A percentile compares a stretch with the other conserved stretches of the same genome.
Evolutionary conservation across 1,139 yeast species (phyloP).

Genomic region (Taphrina communis): DNA sequence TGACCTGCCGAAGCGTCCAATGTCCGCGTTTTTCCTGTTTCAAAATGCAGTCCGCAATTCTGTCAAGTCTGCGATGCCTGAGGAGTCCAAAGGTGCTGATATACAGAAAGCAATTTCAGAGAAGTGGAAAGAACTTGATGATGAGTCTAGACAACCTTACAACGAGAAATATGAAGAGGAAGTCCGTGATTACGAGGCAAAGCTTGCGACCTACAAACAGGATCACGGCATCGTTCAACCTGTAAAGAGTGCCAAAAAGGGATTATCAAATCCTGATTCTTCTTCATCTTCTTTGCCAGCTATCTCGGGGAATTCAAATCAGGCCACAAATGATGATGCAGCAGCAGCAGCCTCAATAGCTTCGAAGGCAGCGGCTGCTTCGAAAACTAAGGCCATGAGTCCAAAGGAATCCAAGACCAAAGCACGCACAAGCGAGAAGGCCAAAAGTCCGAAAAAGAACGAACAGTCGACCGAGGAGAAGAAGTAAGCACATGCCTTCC

Average conservation of each 20-base stretch:
- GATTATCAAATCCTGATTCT: neutral
- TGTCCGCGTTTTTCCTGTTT: slow-evolving; percentile 84
- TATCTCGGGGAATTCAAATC: slow-evolving; percentile 1
- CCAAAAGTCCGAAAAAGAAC: slow-evolving; percentile 5
- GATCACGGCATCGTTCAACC: slow-evolving; percentile 26
- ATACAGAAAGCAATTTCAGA: slow-evolving; percentile 78
- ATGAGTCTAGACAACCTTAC: slow-evolving; percentile 75
- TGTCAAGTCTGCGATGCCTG: slow-evolving; percentile 68
- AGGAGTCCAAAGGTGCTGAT: slow-evolving; percentile 67
- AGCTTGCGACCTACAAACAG: slow-evolving; percentile 47
- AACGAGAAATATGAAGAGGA: slow-evolving; percentile 71
- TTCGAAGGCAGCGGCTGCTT: slow-evolving; percentile 4
- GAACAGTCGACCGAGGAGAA: slow-evolving; percentile 19
- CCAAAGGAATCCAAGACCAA: neutral
- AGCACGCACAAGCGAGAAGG: slow-evolving; percentile 4
- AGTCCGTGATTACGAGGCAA: slow-evolving; percentile 68
- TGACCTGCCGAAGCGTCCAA: slow-evolving; percentile 63
- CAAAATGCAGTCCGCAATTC: slow-evolving; percentile 54
- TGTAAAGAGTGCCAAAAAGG: slow-evolving; percentile 2
- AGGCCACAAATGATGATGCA: slow-evolving; percentile 27
- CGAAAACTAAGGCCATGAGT: neutral
- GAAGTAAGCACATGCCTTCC: slow-evolving; percentile 1
- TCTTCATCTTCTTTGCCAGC: neutral
- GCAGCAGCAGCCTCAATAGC: slow-evolving; percentile 39
- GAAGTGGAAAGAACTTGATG: slow-evolving; percentile 74